Evolutionary conservation across 148 eudicot species (phyloP), one percentile per base, ranked within the genome.

Genomic region (Polygonum maritimum): DNA sequence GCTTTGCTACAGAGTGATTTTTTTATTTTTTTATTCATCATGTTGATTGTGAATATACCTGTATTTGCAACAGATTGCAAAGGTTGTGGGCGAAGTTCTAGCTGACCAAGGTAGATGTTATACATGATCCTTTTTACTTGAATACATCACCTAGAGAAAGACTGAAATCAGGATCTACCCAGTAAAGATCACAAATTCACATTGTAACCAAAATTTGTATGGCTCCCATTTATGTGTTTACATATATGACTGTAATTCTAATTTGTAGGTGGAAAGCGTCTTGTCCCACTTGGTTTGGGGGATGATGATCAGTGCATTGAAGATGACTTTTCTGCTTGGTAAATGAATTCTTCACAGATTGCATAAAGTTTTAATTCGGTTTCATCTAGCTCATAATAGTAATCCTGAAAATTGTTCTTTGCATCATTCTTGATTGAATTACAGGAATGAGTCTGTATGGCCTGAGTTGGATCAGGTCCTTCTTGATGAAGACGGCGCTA

Each of bases 271-370:
- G 98, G 84, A n/a, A 86, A 90, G 79, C 89, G 91, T 26, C 88
- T 95, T 80, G 92, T 95, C 78, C 89, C 88, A 69, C 90, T 88
- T 77, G 98, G 97, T 77, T 87, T 92, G 31, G 98, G 97, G 45
- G 98, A 95, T 80, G 98, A 95, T 81, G 98, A 92, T 75, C 92
- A 92, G 77, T 90, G 96, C 80, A 95, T 95, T 74, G 98, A 95
- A 86, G 98, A 95, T 80, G 98, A 95, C 83, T 95, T 95, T 76
- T 6, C 94, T 76, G 94, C 97, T 49, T 95, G 98, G 98, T 95
- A 95, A 39, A 52, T 48, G 38, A 47, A 31, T 65, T 48, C 21
- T 57, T 67, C 22, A 54, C 4, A 2, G 18, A 33, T 65, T 3
- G 0, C n/a, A 14, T 0, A 15, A 65, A 41, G 33, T 7, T 40